Conservation (phyloP, 2,329 filamentous ascomycete species). For the Coniochaeta ligniaria region DNA sequence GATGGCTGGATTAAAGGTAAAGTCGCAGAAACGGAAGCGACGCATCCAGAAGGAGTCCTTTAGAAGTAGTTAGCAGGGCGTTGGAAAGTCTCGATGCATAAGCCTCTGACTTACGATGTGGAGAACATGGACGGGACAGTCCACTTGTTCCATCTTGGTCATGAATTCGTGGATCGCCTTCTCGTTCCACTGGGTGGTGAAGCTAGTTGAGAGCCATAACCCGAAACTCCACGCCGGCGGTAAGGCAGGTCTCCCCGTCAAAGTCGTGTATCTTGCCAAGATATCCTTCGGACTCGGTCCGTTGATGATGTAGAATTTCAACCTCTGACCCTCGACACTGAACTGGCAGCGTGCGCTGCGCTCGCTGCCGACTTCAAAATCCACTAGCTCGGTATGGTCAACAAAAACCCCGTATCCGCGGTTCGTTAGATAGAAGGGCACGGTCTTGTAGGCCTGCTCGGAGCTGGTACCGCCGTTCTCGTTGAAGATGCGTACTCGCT, state of each 20-base stretch:
- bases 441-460: conserved; percentile 63
- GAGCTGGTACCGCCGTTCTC: too few relatives aligned
- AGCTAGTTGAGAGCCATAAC: conserved; percentile 66
- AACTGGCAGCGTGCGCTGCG: too few relatives aligned
- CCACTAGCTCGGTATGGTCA: conserved; percentile 51
- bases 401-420: conserved; percentile 69
- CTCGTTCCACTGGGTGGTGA: conserved; percentile 64
- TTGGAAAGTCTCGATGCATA: too few relatives aligned
- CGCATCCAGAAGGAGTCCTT: conserved; percentile 72
- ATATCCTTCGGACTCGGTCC: conserved; percentile 64
- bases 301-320: conserved; percentile 67
- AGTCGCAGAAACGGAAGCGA: conserved; percentile 65
- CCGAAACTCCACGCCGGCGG: conserved; percentile 69
- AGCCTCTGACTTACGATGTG: too few relatives aligned
- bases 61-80: too few relatives aligned
- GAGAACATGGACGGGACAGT: conserved; percentile 60
- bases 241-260: conserved; percentile 57
- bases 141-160: conserved; percentile 25
- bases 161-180: conserved; percentile 53
- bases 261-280: conserved; percentile 53
- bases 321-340: neutral
- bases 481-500: too few relatives aligned
- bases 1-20: conserved; percentile 33
- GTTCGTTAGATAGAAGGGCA: conserved; percentile 60
- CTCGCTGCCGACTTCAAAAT: conserved; percentile 33